A percentile compares a stretch with the other conserved stretches of the same genome.
Evolutionary conservation across 2,329 filamentous ascomycete genomes (phyloP).

Genomic region (Fusarium sp.): DNA sequence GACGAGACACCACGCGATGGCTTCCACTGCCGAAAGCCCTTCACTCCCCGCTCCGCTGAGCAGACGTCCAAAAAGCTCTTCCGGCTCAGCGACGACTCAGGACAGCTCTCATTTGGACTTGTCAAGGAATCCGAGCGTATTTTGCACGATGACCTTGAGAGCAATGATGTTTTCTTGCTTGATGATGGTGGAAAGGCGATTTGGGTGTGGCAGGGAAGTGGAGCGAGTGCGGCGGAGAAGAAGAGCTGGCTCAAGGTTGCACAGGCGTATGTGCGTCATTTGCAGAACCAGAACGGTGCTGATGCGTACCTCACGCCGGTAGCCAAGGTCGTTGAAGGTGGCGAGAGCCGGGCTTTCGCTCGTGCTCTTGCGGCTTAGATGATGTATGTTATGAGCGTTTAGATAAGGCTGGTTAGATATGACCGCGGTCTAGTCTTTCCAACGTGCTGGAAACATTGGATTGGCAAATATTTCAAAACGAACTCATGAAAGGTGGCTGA

Average conservation of each 20-base stretch:
- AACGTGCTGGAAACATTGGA: neutral
- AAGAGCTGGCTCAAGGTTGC: constrained; percentile 70
- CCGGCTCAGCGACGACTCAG: constrained; percentile 71
- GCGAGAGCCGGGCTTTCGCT: constrained; percentile 65
- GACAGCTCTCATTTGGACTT: constrained; percentile 66
- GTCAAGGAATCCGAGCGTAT: constrained; percentile 66
- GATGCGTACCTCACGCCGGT: constrained; percentile 61
- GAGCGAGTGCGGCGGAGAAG: constrained; percentile 69
- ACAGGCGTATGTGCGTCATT: constrained; percentile 64
- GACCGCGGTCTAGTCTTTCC: neutral
- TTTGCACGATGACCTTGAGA: constrained; percentile 62
- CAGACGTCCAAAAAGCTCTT: constrained; percentile 61
- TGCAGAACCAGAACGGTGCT: constrained; percentile 50
- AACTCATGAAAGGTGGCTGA: neutral
- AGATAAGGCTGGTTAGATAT: neutral
- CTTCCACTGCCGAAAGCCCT: constrained; percentile 58
- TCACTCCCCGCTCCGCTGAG: constrained; percentile 44
- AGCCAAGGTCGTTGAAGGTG: constrained; percentile 68
- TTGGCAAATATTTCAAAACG: neutral
- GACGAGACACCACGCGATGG: constrained; percentile 53
- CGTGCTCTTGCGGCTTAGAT: constrained; percentile 54
- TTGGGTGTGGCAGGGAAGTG: constrained; percentile 74
- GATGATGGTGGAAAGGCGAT: constrained; percentile 67
- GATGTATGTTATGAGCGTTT: neutral
- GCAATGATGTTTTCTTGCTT: constrained; percentile 71